Base-by-base conservation (phyloP, 345 rosid species). In the Gossypium sturtianum region DNA sequence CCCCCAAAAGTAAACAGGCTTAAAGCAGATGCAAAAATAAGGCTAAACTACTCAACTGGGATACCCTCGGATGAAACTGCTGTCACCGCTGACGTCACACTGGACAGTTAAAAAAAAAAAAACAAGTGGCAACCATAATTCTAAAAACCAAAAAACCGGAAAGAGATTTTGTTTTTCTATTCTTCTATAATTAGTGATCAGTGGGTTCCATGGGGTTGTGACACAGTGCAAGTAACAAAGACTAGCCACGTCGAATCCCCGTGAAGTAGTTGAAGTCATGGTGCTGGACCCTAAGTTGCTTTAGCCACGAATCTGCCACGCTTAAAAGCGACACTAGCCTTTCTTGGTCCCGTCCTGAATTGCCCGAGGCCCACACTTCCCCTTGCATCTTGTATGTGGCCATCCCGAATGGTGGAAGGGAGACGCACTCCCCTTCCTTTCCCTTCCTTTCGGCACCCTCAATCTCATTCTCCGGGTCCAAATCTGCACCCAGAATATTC, bases 331-430 rank as follows among this genome's bases (percentile, higher is more conserved):
- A 96, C 54, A 70, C 72, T 43, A 96, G 82, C 83, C 90, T 88
- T 8, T 91, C 97, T 49, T 86, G 95, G 89, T 89, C 98, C 86
- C 81, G 79, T 6, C 97, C 97, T 48, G 69, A 72, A 41, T 93
- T 87, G 63, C 89, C 97, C 1, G 91, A 83, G 38, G 87, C 84
- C 99, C 99, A 96, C 76, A 96, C 88, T 48, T 85, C 84, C 38
- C 99, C 98, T 82, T 93, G 98, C 98, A 96, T 93, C 87, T 96
- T 96, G 88, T 96, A 96, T 58, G 97, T 96, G 15, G 97, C 97
- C 84, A 96, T 72, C 4, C 98, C 99, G 19, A 96, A 96, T 61
- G 98, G 87, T 38, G 84, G 84, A 12, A 96, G 80, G 12, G 89
- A 81, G 61, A 90, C 78, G 45, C 81, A 82, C 73, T 90, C 95